phyloP scores from a whole-genome alignment of 2,329 filamentous ascomycete species.

The Aspergillus amoenus region DNA sequence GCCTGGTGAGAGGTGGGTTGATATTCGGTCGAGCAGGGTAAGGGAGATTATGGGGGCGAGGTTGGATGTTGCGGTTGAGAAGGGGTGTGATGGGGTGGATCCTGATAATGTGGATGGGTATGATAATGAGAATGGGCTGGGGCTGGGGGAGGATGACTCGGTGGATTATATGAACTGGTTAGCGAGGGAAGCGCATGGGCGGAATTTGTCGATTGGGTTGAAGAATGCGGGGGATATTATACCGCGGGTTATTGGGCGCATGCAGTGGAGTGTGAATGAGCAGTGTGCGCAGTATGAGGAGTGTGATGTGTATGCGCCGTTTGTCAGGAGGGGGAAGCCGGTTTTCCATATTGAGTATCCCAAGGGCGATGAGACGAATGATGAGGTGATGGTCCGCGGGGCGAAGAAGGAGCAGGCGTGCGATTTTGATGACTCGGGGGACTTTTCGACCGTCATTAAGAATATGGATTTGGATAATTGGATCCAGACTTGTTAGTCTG shows the following conservation, averaged over 20 bases:
- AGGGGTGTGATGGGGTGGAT: constrained; percentile 69
- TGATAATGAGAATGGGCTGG: constrained; percentile 63
- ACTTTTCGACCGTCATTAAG: constrained; percentile 67
- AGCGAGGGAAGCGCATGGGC: constrained; percentile 51
- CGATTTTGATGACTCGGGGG: constrained; percentile 44
- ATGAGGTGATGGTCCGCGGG: constrained; percentile 32
- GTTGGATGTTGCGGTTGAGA: constrained; percentile 58
- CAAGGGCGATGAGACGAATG: constrained; percentile 45
- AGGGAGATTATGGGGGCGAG: constrained; percentile 63
- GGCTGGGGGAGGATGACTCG: constrained; percentile 57
- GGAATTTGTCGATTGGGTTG: constrained; percentile 62
- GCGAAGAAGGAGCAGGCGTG: constrained; percentile 46
- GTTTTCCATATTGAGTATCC: constrained; percentile 75
- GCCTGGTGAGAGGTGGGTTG: constrained; percentile 67
- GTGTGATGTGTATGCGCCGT: constrained; percentile 58
- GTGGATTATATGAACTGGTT: constrained; percentile 63
- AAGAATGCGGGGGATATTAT: constrained; percentile 69
- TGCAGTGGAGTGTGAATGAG: constrained; percentile 70
- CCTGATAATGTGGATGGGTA: constrained; percentile 71
- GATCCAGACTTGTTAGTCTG: constrained; percentile 55
- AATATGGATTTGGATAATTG: constrained; percentile 64
- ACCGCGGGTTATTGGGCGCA: constrained; percentile 46
- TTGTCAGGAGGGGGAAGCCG: constrained; percentile 62
- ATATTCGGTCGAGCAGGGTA: constrained; percentile 58
- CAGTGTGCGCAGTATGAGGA: constrained; percentile 63